Conservation (phyloP, 1,139 yeast genomes). For the Kurtzmaniella quercitrusa region DNA sequence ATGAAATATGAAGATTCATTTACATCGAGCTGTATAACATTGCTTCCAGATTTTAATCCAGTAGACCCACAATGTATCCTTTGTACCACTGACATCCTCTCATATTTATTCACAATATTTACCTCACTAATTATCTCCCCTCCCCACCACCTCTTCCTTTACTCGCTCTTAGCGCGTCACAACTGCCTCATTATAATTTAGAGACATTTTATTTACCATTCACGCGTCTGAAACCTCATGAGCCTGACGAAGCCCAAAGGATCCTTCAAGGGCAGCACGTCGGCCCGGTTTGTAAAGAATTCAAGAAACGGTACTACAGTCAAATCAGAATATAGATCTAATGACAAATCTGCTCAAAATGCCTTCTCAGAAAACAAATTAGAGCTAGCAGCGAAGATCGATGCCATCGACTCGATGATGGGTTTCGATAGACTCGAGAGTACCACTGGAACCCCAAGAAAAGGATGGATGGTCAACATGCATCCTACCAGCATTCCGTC, state of each 20-base stretch:
- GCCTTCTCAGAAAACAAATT: conserved; percentile 24
- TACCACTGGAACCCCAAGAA: conserved; percentile 48
- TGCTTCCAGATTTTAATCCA: too few species aligned
- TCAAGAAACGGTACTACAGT: conserved; percentile 10
- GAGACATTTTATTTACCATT: neutral
- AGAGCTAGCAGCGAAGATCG: conserved; percentile 52
- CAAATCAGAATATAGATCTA: conserved; percentile 9
- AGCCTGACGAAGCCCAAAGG: conserved; percentile 4
- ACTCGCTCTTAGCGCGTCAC: neutral
- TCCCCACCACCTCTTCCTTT: neutral
- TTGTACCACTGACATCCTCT: too few species aligned
- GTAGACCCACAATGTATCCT: too few species aligned
- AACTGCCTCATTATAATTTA: neutral
- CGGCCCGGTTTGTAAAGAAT: conserved; percentile 56
- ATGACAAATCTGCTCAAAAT: conserved; percentile 34
- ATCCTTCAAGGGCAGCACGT: conserved; percentile 44
- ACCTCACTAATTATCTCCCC: neutral
- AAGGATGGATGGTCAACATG: conserved; percentile 91
- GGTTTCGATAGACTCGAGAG: conserved; percentile 74
- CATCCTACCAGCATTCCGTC: conserved; percentile 63
- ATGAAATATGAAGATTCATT: too few species aligned
- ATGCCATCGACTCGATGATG: conserved; percentile 68
- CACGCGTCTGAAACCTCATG: conserved; percentile 5
- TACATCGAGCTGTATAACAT: too few species aligned
- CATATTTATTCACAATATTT: too few species aligned